phyloP scores from a whole-genome alignment of 371 early-diverging fungal species.

The Haplosporangium sp. region DNA sequence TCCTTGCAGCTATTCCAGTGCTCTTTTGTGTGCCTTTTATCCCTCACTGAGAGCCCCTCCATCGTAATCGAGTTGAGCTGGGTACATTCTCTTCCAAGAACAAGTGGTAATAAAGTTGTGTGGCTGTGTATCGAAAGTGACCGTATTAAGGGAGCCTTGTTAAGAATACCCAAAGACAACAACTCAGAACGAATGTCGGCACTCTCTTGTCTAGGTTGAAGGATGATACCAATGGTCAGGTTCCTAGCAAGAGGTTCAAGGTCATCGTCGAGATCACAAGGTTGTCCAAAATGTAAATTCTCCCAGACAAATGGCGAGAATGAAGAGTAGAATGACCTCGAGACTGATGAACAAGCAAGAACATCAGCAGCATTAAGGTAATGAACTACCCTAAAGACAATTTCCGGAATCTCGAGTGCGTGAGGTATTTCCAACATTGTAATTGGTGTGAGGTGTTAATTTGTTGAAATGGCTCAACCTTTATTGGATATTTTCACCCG shows the following conservation, averaged over 20 bases:
- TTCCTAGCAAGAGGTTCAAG: not conserved
- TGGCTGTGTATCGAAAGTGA: not conserved
- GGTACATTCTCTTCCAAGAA: not conserved
- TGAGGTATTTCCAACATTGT: not conserved
- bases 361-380: not conserved
- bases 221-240: not conserved
- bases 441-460: not conserved
- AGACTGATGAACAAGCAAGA: not conserved
- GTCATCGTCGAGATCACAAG: not conserved
- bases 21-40: not conserved
- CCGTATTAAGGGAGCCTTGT: not conserved
- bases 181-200: not conserved
- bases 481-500: not conserved
- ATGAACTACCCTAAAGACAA: not conserved
- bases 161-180: not conserved
- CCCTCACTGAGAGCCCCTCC: not conserved
- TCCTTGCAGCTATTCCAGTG: not conserved
- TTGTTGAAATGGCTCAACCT: not conserved
- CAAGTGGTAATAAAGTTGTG: not conserved
- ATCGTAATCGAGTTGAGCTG: not conserved
- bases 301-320: not conserved
- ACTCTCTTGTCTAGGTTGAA: not conserved
- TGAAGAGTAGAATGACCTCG: not conserved
- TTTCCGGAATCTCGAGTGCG: not conserved
- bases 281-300: not conserved